Evolutionary conservation across 495 filamentous ascomycete genomes (phyloP), one percentile per base, ranked within the genome.

Genomic region (Xylaria acuta): DNA sequence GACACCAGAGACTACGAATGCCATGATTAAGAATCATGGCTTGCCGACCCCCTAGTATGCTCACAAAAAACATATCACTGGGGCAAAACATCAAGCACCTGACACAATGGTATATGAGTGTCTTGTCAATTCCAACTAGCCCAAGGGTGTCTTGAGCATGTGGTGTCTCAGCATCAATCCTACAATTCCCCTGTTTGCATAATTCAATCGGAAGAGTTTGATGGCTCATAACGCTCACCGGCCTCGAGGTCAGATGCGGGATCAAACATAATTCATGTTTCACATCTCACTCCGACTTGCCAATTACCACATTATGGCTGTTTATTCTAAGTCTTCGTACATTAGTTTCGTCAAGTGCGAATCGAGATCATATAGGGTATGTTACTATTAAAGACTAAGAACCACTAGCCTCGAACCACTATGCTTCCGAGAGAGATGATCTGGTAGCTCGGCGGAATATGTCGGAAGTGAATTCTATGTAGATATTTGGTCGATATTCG

Each of bases 221-320:
- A 12, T 27, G 4, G 18, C 30, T n/a, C 30, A 36, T n/a, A 9
- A 59, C 56, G 18, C 58, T 38, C 34, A 38, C 34, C 22, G 64
- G 45, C 64, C 45, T 49, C 43, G 34, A 12, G 45, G 53, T n/a
- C 32, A 67, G 27, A 41, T 67, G 49, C 65, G 22, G 47, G 36
- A 25, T 54, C 65, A 43, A 43, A 67, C 65, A 41, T 56, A 27
- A 41, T 30, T 65, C 49, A 43, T 18, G 65, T 67, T 67, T 56
- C 65, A 67, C 18, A 51, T 65, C 16, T 32, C 25, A 40, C 65
- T 40, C 36, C 5, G 12, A 40, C 16, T 47, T 67, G n/a, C 5
- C 18, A 16, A 20, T 67, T 40, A 4, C 25, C 14, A 5, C 12
- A 41, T 54, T 7, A 20, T 36, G 25, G 25, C 9, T 30, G 22